Conservation (phyloP, 768 basidiomycete species). For the Pleurotus ostreatus region DNA sequence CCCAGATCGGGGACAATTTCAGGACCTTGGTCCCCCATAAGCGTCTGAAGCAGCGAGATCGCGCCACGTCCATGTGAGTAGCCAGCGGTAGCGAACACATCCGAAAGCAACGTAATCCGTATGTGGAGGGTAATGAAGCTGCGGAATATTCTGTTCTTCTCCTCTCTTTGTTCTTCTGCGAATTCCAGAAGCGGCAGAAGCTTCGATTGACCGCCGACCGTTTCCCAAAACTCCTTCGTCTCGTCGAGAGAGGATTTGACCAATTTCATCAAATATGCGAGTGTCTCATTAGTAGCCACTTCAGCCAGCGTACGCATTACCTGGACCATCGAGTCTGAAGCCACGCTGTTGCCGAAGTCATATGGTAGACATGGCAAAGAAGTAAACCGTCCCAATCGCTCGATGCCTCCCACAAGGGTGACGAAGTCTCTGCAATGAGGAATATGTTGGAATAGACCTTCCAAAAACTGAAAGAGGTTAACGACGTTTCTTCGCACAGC, state of each 20-base stretch:
- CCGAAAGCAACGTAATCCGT: conserved; percentile 78
- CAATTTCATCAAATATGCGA: conserved; percentile 63
- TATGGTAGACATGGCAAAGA: conserved; percentile 85
- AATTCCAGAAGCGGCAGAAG: conserved; percentile 62
- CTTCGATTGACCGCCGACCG: conserved; percentile 50
- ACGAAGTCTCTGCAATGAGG: conserved; percentile 91
- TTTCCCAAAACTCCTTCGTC: conserved; percentile 70
- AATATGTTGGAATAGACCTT: conserved; percentile 91
- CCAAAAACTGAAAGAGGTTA: conserved; percentile 64
- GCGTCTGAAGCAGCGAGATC: conserved; percentile 66
- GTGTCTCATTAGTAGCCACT: conserved; percentile 72
- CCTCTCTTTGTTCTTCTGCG: conserved; percentile 11
- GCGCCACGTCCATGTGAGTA: conserved; percentile 79
- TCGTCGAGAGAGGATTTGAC: conserved; percentile 67
- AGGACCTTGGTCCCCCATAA: conserved; percentile 61
- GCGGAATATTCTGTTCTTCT: conserved; percentile 65
- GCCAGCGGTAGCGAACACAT: conserved; percentile 80
- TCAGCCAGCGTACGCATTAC: conserved; percentile 89
- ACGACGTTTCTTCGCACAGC: conserved; percentile 3
- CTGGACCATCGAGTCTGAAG: conserved; percentile 84
- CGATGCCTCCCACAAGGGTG: conserved; percentile 64
- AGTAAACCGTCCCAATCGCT: conserved; percentile 71
- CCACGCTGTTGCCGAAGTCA: conserved; percentile 80
- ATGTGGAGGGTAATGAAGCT: conserved; percentile 72
- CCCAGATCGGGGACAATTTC: conserved; percentile 73